Base-by-base conservation (phyloP, 345 rosid genomes). In the Punica granatum region DNA sequence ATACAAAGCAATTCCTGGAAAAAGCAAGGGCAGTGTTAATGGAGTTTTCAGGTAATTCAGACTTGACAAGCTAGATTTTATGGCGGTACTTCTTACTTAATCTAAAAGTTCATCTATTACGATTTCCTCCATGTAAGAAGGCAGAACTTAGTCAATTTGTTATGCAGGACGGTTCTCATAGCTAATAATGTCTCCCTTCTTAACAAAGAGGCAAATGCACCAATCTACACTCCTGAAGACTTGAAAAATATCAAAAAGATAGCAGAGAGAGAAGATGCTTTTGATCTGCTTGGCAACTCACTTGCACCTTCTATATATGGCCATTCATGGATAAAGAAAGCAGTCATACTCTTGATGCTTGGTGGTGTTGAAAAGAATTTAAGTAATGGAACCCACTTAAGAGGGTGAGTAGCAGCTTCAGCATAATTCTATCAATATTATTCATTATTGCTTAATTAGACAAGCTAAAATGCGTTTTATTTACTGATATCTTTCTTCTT, bases 271-370 rank as follows among this genome's bases (percentile, higher is more conserved):
- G 87, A 88, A 65, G 98, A 94, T 78, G 74, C 83, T 39, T 94
- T 88, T 85, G 97, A 94, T 67, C 79, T 94, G 30, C 96, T 94
- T 65, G 88, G 96, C 51, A 83, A 85, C 63, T 94, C 99, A 25
- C 86, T 94, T 33, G 98, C 98, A 43, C 99, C 99, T 70, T 92
- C 96, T 42, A 94, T 94, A 41, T 94, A 89, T 64, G 99, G 99
- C 23, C 96, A 94, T 77, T 75, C 92, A 16, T 91, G 99, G 98
- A 94, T 94, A 71, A 94, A 94, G 85, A 91, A 91, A 78, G 99
- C 99, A 51, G 99, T 94, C 35, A 54, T 94, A 66, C 77, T 94
- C 39, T 77, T 94, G 81, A 89, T 94, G 99, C 95, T 94, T 73
- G 77, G 99, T 39, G 99, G 99, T 72, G 83, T 89, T 67, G 99